Evolutionary conservation across 1,284 basidiomycete species (phyloP), one percentile per base, ranked within the genome.

Genomic region (Volvariella surrecta): DNA sequence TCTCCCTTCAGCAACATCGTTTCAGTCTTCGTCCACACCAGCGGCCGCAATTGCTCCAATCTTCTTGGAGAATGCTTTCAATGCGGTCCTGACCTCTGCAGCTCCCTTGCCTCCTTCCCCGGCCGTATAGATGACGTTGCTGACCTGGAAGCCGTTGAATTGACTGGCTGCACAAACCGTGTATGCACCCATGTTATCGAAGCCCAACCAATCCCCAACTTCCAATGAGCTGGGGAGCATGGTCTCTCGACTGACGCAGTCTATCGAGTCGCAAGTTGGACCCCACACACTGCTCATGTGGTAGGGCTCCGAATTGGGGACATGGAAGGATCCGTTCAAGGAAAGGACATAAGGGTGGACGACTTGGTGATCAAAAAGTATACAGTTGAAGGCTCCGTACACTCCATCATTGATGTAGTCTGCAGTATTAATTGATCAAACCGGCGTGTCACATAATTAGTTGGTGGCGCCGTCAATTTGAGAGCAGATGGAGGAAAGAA

Each of bases 381-480:
- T 89, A 64, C 90, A 93, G 76, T 99, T 98, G 78, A 99, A 98
- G 16, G 95, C 89, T 43, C 95, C 94, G 64, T 99, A 99, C 32
- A 97, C 90, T 37, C 93, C 94, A 62, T 96, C 94, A 67, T 94
- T 96, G 76, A 96, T 90, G 71, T 96, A 97, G 70, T 95, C 89
- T 92, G 49, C 37, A 17, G 58, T 34, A 35, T 48, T 44, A 46
- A 48, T 45, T 50, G 20, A 54, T 44, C n/a, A 37, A 42, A 45
- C 50, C 31, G 47, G 49, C 34, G 32, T 28, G 11, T 28, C 24
- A 6, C 24, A 28, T 28, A 28, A 28, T 28, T 28, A 28, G 24
- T 6, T 6, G 24, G 24, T 28, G 24, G 24, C 24, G 24, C 24
- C 24, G 24, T 6, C 6, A 11, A 28, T 6, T 28, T 6, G 24